Evolutionary conservation across 106 monocot species (phyloP).

Genomic region (Acorus gramineus): DNA sequence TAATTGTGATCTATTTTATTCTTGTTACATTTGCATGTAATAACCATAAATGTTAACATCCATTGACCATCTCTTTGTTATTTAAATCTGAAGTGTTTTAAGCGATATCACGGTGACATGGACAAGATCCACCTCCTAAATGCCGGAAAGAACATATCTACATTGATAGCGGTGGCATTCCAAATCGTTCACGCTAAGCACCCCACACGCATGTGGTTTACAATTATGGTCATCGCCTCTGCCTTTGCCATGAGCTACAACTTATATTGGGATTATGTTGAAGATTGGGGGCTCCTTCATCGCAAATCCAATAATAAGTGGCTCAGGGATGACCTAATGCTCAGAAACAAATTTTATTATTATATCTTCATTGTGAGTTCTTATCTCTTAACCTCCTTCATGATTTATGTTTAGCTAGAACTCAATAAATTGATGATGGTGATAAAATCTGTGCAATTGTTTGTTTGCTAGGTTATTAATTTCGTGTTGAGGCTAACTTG

Average conservation of each 20-base stretch:
- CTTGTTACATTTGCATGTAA: too few species aligned
- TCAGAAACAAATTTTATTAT: conserved; percentile 68
- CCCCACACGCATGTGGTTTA: conserved; percentile 48
- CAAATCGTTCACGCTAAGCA: conserved; percentile 59
- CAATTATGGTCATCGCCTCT: conserved; percentile 40
- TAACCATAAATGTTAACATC: too few species aligned
- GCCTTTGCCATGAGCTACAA: conserved; percentile 68
- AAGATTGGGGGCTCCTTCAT: conserved; percentile 84
- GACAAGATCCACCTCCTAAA: conserved; percentile 81
- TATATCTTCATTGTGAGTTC: conserved; percentile 69
- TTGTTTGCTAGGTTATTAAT: conserved; percentile 41
- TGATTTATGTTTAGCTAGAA: too few species aligned
- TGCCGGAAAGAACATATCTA: conserved; percentile 82
- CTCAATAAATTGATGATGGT: neutral
- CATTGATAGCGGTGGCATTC: conserved; percentile 76
- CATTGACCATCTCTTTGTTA: neutral
- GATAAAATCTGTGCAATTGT: too few species aligned
- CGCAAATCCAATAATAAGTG: conserved; percentile 39
- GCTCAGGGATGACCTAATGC: conserved; percentile 77
- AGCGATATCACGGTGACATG: conserved; percentile 82
- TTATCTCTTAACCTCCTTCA: neutral
- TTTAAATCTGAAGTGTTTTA: conserved; percentile 38
- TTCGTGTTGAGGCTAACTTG: conserved; percentile 82
- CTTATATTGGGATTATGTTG: conserved; percentile 95
- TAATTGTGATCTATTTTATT: too few species aligned